Evolutionary conservation across 257 asterid species (phyloP).

Genomic region (Orobanche coerulescens): DNA sequence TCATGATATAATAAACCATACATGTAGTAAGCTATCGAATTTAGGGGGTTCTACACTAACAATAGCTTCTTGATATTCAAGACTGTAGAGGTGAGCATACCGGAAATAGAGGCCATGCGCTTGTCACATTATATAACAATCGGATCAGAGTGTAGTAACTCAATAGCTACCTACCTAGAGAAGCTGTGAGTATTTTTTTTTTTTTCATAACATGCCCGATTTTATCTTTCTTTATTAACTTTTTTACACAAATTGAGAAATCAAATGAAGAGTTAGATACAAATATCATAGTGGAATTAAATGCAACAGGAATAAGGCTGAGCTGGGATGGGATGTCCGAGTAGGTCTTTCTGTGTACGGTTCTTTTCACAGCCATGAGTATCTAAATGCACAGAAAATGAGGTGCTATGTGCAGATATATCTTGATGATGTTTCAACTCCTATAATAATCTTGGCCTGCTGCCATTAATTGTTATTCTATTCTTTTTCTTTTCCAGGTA

Average conservation of each 20-base stretch:
- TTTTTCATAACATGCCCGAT: not conserved
- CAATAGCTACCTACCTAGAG: slow-evolving; percentile 43
- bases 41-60: too few species aligned
- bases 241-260: not conserved
- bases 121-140: slow-evolving; percentile 78
- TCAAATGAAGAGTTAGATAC: not conserved
- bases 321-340: slow-evolving; percentile 85
- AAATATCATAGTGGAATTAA: not conserved
- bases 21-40: too few species aligned
- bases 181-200: slow-evolving; percentile 38
- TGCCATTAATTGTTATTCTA: not conserved
- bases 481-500: slow-evolving; percentile 31
- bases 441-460: not conserved
- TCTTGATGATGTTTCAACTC: not conserved
- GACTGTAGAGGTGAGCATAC: slow-evolving; percentile 74
- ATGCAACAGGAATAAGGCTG: slow-evolving; percentile 42
- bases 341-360: slow-evolving; percentile 67
- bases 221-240: not conserved
- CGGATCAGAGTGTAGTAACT: slow-evolving; percentile 63
- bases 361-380: slow-evolving; percentile 72
- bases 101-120: slow-evolving; percentile 88
- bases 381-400: slow-evolving; percentile 73
- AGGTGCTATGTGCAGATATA: slow-evolving; percentile 32
- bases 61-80: slow-evolving; percentile 3
- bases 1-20: too few species aligned